Base-by-base conservation (phyloP, 441 rosid genomes). In the Metrosideros polymorpha region DNA sequence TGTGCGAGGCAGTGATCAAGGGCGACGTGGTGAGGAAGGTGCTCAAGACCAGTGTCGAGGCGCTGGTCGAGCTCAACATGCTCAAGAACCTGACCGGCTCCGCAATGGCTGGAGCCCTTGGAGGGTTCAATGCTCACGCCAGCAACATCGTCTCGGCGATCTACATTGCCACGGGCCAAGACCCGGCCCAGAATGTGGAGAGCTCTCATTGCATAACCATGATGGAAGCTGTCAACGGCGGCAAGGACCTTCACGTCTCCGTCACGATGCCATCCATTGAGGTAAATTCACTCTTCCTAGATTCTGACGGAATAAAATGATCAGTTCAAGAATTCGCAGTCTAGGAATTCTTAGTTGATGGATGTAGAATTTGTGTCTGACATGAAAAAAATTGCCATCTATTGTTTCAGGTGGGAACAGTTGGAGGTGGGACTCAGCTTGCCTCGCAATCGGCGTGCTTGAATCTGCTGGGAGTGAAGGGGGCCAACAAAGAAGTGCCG, bases 121-220 rank as follows among this genome's bases (percentile, higher is more conserved):
- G 85, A 10, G 85, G 85, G 51, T 84, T 84, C 66, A 84, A 84
- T 84, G 85, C 85, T 30, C 85, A 84, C 7, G 85, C 85, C 50
- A 56, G 85, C 66, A 84, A 84, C 47, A 84, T 84, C 45, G 85
- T 84, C 49, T 22, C 66, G 29, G 85, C 85, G 1, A 57, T 84
- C 50, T 84, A 35, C 51, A 84, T 84, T 39, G 85, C 85, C 30
- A 84, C 85, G 5, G 85, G 85, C 47, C 76, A 57, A 50, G 76
- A 61, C 86, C 76, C 86, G 10, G 86, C 79, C 79, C 79, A 71
- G 79, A 71, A 71, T 42, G 79, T 71, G 29, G 59, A 83, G 61
- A 83, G 84, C 53, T 84, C 86, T 59, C 86, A 84, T n/a, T 84
- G 86, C 54, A 84, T 84, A 12, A 84, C 86, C 53, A 84, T 84